Base-by-base conservation (phyloP, 2,329 filamentous ascomycete species). In the Cladosporium sp. region DNA sequence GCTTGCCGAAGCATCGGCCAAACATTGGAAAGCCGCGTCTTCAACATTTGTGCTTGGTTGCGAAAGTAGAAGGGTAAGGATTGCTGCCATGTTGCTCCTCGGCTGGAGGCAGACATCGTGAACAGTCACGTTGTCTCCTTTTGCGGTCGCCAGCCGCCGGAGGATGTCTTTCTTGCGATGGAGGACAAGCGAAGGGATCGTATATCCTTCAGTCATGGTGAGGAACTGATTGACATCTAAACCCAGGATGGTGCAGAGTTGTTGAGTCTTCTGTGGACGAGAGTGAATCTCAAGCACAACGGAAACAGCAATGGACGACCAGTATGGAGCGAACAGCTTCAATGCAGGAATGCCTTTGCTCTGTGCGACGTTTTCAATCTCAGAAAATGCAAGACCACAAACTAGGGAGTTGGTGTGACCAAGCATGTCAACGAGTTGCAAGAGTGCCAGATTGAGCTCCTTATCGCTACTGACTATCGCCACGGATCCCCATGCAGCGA, bases 401-500 rank as follows among this genome's bases (percentile, higher is more conserved):
- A 96, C 79, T 32, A 96, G 82, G 37, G 84, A 83, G 70, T 95
- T 96, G 40, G 83, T 79, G 73, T 94, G 88, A 7, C 93, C 93
- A 8, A 97, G 78, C 68, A 94, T 96, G 58, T 96, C 89, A 8
- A 97, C 80, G 6, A 97, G 80, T 63, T 89, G 86, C 57, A 96
- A 81, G 28, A 99, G 77, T 20, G 94, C 88, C 53, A 97, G 83
- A 65, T 94, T 94, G 56, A 96, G 82, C 69, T 96, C 91, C 61
- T 93, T 85, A 61, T 94, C 90, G 15, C 84, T 82, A 44, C 89
- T 87, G 9, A 87, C 80, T 58, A 83, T 81, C 60, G 90, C 93
- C 49, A 96, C 79, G 68, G 91, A 87, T n/a, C 89, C 88, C 83
- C 93, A 91, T 13, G 90, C 88, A 73, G 94, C 78, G 58, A 97